These are phyloP conservation scores for Talaromyces rugulosus DNA, from an alignment of 2,329 filamentous ascomycete species.

Conservation along the genomic window DNA sequence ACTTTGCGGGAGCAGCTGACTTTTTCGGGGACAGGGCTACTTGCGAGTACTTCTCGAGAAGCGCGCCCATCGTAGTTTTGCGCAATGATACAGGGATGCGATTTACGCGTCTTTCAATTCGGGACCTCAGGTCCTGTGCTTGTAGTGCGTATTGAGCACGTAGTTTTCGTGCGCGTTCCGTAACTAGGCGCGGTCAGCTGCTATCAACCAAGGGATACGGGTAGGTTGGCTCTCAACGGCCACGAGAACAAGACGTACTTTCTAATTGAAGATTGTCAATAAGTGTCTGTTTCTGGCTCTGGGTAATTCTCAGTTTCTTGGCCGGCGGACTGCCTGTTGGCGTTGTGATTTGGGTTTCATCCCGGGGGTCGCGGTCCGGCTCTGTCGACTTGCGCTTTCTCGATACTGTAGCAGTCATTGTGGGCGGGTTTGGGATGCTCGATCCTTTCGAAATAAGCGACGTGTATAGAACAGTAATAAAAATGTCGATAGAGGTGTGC, in stretches of 20 bases:
- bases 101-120: constrained; percentile 90
- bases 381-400: constrained; percentile 40
- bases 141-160: constrained; percentile 86
- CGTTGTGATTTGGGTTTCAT: constrained; percentile 47
- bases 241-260: constrained; percentile 52
- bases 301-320: constrained; percentile 60
- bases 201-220: constrained; percentile 14
- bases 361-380: constrained; percentile 24
- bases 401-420: constrained; percentile 32
- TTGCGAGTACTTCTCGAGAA: constrained; percentile 54
- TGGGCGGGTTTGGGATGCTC: neutral
- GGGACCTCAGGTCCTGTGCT: constrained; percentile 75
- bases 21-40: constrained; percentile 26
- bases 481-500: neutral
- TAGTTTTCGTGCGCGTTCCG: constrained; percentile 79
- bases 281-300: constrained; percentile 75
- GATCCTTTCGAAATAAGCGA: neutral
- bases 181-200: constrained; percentile 54
- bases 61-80: constrained; percentile 75
- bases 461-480: neutral
- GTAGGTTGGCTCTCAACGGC: constrained; percentile 13
- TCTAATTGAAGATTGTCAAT: constrained; percentile 89
- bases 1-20: constrained; percentile 26
- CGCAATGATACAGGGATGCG: constrained; percentile 78
- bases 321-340: constrained; percentile 57